Base-by-base conservation (phyloP, 805 yeast genomes). In the Zygoascus flipseniorum region DNA sequence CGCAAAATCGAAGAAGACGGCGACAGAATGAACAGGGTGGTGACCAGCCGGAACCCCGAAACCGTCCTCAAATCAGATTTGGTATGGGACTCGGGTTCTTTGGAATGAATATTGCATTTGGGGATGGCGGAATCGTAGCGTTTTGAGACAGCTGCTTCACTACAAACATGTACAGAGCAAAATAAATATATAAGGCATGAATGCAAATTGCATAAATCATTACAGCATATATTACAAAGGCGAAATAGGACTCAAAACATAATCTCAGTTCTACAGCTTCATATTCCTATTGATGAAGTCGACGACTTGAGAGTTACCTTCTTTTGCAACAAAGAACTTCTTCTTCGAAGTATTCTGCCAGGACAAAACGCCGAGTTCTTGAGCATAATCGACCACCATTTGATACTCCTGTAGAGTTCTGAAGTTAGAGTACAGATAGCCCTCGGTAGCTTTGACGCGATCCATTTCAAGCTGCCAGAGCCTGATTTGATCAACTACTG, bases 381-480 rank as follows among this genome's bases (percentile, higher is more conserved):
- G 81, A 5, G 97, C 96, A 63, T 90, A 93, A 50, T 78, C 78
- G 44, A 80, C 77, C 39, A 89, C 74, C 20, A 79, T 72, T 35
- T 83, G 86, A 66, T 80, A 93, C 67, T 93, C 98, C 56, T 80
- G 78, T 52, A 79, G 85, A 55, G 76, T 84, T 23, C 83, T 75
- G 67, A 93, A 93, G 61, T 92, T 97, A 54, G 88, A 84, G 71
- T 87, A 93, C 47, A 93, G 69, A 55, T 84, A 89, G 0, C 99
- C 99, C 31, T 83, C 88, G 50, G 81, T 86, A 0, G 93, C 80
- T 60, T 86, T 83, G 58, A 93, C 87, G 69, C 99, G 79, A 67
- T 93, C 98, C 71, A 90, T 70, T 66, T 93, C 99, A 56, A 93
- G 74, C 72, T 93, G 98, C 99, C 99, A 93, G 51, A 93, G 75